Base-by-base conservation (phyloP, 495 filamentous ascomycete genomes). In the Penicillium cosmopolitanum region DNA sequence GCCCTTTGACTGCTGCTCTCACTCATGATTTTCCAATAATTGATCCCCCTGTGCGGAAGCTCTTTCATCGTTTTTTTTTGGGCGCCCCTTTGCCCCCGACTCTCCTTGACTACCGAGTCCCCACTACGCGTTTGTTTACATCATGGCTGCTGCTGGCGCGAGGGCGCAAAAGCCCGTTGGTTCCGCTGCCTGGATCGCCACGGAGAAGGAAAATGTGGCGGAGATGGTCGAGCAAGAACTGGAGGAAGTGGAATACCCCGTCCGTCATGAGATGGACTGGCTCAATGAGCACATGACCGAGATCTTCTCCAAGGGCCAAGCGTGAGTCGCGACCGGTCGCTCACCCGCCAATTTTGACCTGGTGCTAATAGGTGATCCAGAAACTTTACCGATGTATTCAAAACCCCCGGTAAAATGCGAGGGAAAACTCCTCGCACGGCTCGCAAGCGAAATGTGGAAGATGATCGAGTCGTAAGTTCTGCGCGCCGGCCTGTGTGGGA, bases 281-380 rank as follows among this genome's bases (percentile, higher is more conserved):
- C 75, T 97, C 65, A 97, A 97, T 66, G 93, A 97, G 74, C 93
- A 97, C 73, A 96, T 97, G 93, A 85, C 86, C 31, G 91, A 96
- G 62, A 91, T 97, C 57, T 96, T 98, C 70, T 89, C 85, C 63
- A 86, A 87, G 63, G 89, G 90, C 70, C 87, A 94, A 73, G 81
- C 92, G 91, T 93, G 76, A 66, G 87, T 82, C 56, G 66, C 64
- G 56, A 57, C 59, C 60, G 15, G 13, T 48, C 46, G 23, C 38
- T 44, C 33, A 33, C 16, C 40, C 55, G 44, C 28, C 36, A 57
- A 51, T 13, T 6, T 35, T 16, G 31, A 9, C 5, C 56, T 33
- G 33, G 48, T 57, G 57, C 80, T 86, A 66, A 85, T 66, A 53
- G 5, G 3, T 48, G 50, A 43, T 50, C 56, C 64, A 93, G 90